These are phyloP conservation scores for Talaromyces marneffei DNA, from an alignment of 2,329 filamentous ascomycete genomes.

Conservation along the genomic window DNA sequence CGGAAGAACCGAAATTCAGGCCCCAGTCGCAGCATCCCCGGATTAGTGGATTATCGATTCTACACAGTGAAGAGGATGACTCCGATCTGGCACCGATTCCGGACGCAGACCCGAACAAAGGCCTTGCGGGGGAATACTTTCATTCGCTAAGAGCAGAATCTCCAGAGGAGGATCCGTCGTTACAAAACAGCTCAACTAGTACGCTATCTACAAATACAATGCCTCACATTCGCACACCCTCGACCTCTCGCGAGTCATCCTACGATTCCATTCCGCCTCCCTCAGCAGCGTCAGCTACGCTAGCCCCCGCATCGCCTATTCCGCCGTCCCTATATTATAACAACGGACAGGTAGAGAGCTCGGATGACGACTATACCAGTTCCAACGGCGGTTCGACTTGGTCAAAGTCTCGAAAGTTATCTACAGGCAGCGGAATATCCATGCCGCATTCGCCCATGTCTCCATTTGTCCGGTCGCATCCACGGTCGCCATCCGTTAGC, in stretches of 20 bases:
- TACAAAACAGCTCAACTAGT: constrained; percentile 11
- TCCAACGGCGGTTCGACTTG: constrained; percentile 56
- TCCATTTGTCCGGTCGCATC: constrained; percentile 56
- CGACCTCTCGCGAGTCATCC: constrained; percentile 29
- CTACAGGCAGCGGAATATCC: constrained; percentile 61
- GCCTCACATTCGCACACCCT: constrained; percentile 1
- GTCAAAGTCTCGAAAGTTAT: constrained; percentile 69
- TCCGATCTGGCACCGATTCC: constrained; percentile 18
- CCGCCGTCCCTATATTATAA: constrained; percentile 42
- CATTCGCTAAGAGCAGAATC: constrained; percentile 29
- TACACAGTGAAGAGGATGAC: constrained; percentile 21
- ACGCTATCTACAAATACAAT: background rate
- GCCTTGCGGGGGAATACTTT: constrained; percentile 19
- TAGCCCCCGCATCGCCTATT: constrained; percentile 43
- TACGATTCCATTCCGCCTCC: constrained; percentile 34
- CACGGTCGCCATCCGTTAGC: constrained; percentile 74
- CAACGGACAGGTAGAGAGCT: constrained; percentile 59
- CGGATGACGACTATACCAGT: constrained; percentile 62
- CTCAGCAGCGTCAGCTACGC: constrained; percentile 36
- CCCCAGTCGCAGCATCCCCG: constrained; percentile 70
- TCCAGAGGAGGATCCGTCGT: constrained; percentile 23
- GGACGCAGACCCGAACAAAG: constrained; percentile 31
- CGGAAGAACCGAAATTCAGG: constrained; percentile 45
- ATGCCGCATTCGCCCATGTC: constrained; percentile 59
- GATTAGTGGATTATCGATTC: constrained; percentile 56